Base-by-base conservation (phyloP, 2,329 filamentous ascomycete species). In the Zymoseptoria tritici region DNA sequence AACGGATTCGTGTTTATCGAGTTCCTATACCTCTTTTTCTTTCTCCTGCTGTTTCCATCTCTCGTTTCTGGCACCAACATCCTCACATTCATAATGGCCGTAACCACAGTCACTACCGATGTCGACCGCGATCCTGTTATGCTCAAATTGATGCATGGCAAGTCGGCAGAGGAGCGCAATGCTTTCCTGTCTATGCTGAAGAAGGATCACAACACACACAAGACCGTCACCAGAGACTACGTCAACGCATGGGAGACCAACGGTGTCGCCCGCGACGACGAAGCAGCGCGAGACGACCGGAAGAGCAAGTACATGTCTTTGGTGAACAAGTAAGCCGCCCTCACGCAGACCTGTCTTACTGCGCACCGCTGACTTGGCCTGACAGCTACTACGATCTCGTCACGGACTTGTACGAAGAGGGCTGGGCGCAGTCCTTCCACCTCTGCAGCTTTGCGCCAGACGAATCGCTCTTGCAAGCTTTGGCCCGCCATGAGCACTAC, bases 161-260 rank as follows among this genome's bases (percentile, higher is more conserved):
- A 86, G 85, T 72, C 93, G 85, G 76, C 84, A 86, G 66, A 83
- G 84, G 63, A 96, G 95, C 67, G 88, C 92, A 71, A 86, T 86
- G 61, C 83, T 89, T 83, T 97, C 69, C 79, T 84, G 68, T 90
- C 93, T 70, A 92, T 97, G 86, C 80, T 96, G 71, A 81, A 81
- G 73, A 97, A 99, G 80, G 87, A 94, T 75, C 79, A 81, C 72
- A 78, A 79, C 29, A 90, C 91, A 6, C 89, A 95, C 73, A 85
- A 91, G 74, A 87, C 87, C 56, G 91, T 91, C 53, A 84, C 92
- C 26, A 89, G 94, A 72, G 90, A 94, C 75, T 96, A 96, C 79
- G 96, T 96, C 81, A 95, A 94, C 82, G 91, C 96, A 75, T 96
- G 89, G 89, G 91, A 96, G 76, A 88, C 92, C 80, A 91, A 95